Evolutionary conservation across 1,284 basidiomycete species (phyloP).

Genomic region (Blastosporella zonata): DNA sequence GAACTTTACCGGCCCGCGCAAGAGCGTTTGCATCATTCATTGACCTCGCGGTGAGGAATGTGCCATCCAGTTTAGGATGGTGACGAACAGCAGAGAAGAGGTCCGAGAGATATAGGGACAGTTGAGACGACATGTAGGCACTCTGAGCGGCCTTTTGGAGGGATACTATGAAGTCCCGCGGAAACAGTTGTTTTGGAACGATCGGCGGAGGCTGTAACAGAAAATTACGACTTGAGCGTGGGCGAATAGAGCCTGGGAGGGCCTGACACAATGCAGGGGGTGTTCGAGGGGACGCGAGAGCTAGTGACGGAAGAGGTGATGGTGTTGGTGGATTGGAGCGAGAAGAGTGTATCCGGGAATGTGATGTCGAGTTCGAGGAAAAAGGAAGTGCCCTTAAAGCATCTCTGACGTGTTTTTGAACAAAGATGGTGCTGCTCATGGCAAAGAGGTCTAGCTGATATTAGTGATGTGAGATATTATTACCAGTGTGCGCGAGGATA

Average conservation of each 20-base stretch:
- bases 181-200: slow-evolving; percentile 30
- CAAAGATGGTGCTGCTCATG: slow-evolving; percentile 61
- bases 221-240: slow-evolving; percentile 13
- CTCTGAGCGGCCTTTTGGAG: slow-evolving; percentile 36
- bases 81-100: slow-evolving; percentile 71
- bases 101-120: slow-evolving; percentile 66
- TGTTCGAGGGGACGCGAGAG: slow-evolving; percentile 22
- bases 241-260: slow-evolving; percentile 13
- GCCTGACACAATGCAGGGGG: slow-evolving; percentile 18
- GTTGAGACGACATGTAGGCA: slow-evolving; percentile 42
- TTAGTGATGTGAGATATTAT: slow-evolving; percentile 3
- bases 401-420: slow-evolving; percentile 39
- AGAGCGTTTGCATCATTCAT: slow-evolving; percentile 60
- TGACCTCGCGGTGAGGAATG: slow-evolving; percentile 57
- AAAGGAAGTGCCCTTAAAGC: slow-evolving; percentile 34
- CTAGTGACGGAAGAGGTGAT: slow-evolving; percentile 20
- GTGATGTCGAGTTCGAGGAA: slow-evolving; percentile 23
- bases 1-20: slow-evolving; percentile 58
- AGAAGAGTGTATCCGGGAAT: slow-evolving; percentile 24
- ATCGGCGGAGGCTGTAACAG: slow-evolving; percentile 15
- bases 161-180: slow-evolving; percentile 36
- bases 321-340: slow-evolving; percentile 33
- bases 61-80: slow-evolving; percentile 66
- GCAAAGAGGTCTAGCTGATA: slow-evolving; percentile 72
- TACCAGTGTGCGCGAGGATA: slow-evolving; percentile 7